A percentile compares a stretch with the other conserved stretches of the same genome.
Evolutionary conservation across 768 basidiomycete species (phyloP).

Genomic region (Tricholoma sp.): DNA sequence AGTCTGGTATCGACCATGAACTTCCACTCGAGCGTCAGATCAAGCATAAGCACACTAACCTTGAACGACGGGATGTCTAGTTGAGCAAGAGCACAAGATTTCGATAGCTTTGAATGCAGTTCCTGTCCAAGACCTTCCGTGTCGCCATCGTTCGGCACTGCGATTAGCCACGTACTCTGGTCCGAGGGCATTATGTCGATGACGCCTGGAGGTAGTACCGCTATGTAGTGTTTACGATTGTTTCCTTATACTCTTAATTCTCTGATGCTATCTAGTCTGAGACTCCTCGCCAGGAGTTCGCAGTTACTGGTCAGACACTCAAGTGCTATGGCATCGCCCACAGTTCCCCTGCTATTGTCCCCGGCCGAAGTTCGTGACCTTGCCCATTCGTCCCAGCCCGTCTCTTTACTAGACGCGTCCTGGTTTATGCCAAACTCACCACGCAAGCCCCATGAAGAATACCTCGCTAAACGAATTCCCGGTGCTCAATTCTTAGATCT

Average conservation of each 20-base stretch:
- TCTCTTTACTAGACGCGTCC: conserved; percentile 65
- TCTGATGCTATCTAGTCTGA: background rate
- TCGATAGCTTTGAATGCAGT: conserved; percentile 56
- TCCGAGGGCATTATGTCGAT: conserved; percentile 80
- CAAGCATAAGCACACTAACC: conserved; percentile 39
- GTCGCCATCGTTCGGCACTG: conserved; percentile 84
- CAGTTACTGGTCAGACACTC: conserved; percentile 5
- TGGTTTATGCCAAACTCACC: conserved; percentile 95
- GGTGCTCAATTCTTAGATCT: conserved; percentile 73
- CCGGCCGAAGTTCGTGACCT: conserved; percentile 42
- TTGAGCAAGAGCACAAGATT: conserved; percentile 52
- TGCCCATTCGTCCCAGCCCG: conserved; percentile 22
- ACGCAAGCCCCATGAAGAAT: conserved; percentile 69
- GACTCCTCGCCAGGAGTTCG: background rate
- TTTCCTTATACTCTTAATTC: conserved; percentile 10
- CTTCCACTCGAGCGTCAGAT: background rate
- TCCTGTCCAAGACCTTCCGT: conserved; percentile 71
- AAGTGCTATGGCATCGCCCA: conserved; percentile 33
- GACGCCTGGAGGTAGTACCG: conserved; percentile 10
- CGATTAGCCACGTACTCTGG: conserved; percentile 90
- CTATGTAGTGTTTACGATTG: conserved; percentile 15
- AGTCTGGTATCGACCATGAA: conserved; percentile 47
- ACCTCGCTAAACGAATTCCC: conserved; percentile 59
- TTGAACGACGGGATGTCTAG: conserved; percentile 86
- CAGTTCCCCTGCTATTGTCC: conserved; percentile 46